Evolutionary conservation across 2,329 filamentous ascomycete genomes (phyloP).

Genomic region (Cercospora citrullina): DNA sequence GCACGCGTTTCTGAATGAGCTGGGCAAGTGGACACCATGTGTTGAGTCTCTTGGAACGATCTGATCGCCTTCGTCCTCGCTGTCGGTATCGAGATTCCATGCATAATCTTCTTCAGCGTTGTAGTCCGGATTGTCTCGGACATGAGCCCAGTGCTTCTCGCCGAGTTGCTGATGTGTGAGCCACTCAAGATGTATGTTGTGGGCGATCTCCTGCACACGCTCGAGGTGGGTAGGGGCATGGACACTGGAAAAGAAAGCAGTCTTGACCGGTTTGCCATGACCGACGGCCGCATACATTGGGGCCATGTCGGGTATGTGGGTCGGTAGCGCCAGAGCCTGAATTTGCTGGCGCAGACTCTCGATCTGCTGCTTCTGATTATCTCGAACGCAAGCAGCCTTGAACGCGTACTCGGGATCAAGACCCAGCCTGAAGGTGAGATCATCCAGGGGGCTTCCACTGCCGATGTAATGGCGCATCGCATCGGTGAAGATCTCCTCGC

Average conservation of each 20-base stretch:
- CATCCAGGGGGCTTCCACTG: slow-evolving; percentile 23
- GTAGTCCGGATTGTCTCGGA: background rate
- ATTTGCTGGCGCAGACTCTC: background rate
- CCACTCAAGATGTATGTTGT: background rate
- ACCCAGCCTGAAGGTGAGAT: background rate
- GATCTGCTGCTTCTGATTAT: background rate
- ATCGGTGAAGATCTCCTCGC: slow-evolving; percentile 6
- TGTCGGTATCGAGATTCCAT: no score
- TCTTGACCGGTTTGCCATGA: background rate
- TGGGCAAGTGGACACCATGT: background rate
- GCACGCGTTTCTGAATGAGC: slow-evolving; percentile 8
- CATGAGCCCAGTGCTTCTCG: background rate
- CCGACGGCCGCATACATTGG: background rate
- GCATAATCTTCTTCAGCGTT: background rate
- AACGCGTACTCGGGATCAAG: background rate
- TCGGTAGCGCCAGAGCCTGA: background rate
- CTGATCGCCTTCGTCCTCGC: no score
- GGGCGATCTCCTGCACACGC: background rate
- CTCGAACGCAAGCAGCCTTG: background rate
- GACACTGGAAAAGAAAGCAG: background rate
- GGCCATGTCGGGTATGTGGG: background rate
- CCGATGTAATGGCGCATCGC: slow-evolving; percentile 18
- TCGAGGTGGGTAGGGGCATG: background rate
- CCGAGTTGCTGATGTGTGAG: background rate
- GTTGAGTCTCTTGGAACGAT: background rate